phyloP scores from a whole-genome alignment of 2,329 filamentous ascomycete species.

The Pezicula neosporulosa region DNA sequence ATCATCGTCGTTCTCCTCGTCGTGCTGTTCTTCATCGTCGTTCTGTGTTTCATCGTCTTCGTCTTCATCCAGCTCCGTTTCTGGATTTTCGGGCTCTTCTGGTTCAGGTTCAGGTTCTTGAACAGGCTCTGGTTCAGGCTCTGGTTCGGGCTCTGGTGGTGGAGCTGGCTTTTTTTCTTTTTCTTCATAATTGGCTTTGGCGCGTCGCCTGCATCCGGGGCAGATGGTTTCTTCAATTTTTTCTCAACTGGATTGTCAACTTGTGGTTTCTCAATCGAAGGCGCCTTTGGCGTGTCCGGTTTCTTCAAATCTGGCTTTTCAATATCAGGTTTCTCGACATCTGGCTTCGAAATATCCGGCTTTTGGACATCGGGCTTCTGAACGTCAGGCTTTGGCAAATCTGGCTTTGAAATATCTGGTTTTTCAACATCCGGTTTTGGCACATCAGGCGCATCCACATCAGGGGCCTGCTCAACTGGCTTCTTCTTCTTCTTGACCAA shows the following conservation, averaged over 20 bases:
- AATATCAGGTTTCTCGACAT: too few relatives aligned
- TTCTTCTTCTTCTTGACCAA: conserved; percentile 11
- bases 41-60: neutral
- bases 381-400: neutral
- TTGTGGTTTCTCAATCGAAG: too few relatives aligned
- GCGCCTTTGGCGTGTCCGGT: too few relatives aligned
- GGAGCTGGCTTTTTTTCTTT: conserved; percentile 8
- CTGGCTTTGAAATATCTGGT: neutral
- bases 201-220: neutral
- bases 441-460: neutral
- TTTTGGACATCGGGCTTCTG: too few relatives aligned
- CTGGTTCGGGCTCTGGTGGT: conserved; percentile 12
- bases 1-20: conserved; percentile 6
- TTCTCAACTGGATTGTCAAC: too few relatives aligned
- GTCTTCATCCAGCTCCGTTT: conserved; percentile 1
- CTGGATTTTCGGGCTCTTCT: neutral
- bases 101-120: neutral
- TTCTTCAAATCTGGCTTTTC: too few relatives aligned
- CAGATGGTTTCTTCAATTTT: too few relatives aligned
- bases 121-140: neutral
- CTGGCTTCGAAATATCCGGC: too few relatives aligned
- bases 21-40: conserved; percentile 4
- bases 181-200: conserved; percentile 12
- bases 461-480: neutral
- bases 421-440: conserved; percentile 1